A percentile compares a stretch with the other conserved stretches of the same genome.
These are phyloP conservation scores for Antitrichia curtipendula DNA, from an alignment of 225 moss, liverwort and hornwort genomes.

Conservation along the genomic window DNA sequence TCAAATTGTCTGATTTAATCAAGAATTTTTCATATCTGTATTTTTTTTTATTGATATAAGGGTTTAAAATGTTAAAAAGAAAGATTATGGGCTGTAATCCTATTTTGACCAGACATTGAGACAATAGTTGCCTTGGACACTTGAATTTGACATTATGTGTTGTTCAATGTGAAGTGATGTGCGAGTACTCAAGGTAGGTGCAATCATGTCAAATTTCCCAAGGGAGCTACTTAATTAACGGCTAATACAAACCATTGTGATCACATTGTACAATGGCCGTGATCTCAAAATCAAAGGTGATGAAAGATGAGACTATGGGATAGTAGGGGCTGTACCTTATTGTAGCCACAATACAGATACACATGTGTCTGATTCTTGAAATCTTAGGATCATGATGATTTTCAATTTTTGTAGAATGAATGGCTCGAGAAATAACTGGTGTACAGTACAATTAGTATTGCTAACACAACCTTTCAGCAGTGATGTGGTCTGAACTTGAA, in stretches of 20 bases:
- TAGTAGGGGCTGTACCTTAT: too few relatives aligned
- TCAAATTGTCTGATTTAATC: not conserved
- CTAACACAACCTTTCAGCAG: not conserved
- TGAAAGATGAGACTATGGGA: not conserved
- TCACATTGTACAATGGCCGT: too few relatives aligned
- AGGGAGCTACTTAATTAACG: not conserved
- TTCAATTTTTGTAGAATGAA: too few relatives aligned
- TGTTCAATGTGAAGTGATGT: not conserved
- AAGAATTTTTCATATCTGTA: too few relatives aligned
- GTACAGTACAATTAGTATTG: not conserved
- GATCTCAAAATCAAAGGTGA: not conserved
- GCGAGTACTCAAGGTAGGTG: too few relatives aligned
- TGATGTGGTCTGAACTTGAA: not conserved
- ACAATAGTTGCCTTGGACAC: not conserved
- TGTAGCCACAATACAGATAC: not conserved
- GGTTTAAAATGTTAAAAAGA: not conserved
- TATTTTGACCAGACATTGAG: not conserved
- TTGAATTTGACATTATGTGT: not conserved
- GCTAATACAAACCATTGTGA: not conserved
- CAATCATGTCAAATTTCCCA: not conserved
- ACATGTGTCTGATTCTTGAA: not conserved
- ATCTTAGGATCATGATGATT: not conserved
- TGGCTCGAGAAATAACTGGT: not conserved
- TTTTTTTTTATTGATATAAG: not conserved
- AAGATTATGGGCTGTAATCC: not conserved